phyloP scores from a whole-genome alignment of 208 protist species.

The Acanthamoeba lenticulata region DNA sequence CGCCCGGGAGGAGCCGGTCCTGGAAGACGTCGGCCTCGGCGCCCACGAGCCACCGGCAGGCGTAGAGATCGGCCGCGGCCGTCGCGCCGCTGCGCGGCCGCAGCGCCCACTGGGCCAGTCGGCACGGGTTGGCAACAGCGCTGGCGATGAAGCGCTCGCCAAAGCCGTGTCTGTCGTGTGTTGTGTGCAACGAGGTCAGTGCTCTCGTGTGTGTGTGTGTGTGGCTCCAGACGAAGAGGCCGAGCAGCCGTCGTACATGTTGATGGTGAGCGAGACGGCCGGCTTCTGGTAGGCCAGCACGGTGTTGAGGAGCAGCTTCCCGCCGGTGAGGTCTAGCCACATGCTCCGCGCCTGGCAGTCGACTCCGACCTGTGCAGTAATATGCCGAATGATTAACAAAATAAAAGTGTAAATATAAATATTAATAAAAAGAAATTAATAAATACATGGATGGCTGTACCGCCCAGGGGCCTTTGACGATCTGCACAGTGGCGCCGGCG shows the following conservation, averaged over 20 bases:
- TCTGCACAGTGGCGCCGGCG: background rate
- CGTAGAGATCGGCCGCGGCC: background rate
- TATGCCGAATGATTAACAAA: background rate
- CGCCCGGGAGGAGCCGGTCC: background rate
- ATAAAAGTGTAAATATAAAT: too few species aligned
- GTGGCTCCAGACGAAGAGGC: background rate
- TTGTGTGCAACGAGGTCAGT: too few species aligned
- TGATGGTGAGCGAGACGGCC: background rate
- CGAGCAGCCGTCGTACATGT: background rate
- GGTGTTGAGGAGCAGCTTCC: background rate
- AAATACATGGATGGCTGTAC: too few species aligned
- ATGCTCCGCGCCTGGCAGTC: background rate
- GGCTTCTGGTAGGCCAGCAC: constrained; percentile 10
- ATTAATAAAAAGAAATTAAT: too few species aligned
- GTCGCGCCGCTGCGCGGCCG: background rate
- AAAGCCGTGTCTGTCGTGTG: background rate
- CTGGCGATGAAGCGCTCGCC: background rate
- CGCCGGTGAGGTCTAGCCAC: background rate
- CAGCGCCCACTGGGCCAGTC: background rate
- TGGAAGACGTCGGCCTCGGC: background rate
- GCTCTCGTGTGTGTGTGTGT: too few species aligned
- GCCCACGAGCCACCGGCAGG: background rate
- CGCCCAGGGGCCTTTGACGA: background rate
- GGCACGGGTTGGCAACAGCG: background rate
- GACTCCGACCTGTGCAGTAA: background rate